phyloP scores from a whole-genome alignment of 805 yeast species.

The Yarrowia deformans region DNA sequence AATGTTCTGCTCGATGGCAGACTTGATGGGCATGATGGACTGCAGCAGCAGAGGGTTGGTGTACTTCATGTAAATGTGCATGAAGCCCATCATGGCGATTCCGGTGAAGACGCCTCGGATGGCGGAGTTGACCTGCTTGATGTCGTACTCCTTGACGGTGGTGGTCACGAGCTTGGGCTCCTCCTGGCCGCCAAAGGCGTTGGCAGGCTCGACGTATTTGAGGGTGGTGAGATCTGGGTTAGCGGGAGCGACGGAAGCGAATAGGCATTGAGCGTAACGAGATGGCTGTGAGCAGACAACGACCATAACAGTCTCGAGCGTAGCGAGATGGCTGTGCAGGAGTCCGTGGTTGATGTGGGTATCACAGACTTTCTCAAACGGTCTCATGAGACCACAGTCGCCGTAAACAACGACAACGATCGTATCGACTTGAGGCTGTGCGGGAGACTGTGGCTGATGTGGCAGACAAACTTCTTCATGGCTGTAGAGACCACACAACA shows the following conservation, averaged over 20 bases:
- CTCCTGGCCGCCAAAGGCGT: slow-evolving; percentile 76
- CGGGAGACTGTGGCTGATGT: too few relatives aligned
- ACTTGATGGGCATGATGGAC: slow-evolving; percentile 86
- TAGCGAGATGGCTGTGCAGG: too few relatives aligned
- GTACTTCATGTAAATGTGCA: slow-evolving; percentile 97
- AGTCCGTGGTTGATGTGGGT: too few relatives aligned
- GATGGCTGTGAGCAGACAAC: too few relatives aligned
- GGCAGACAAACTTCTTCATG: too few relatives aligned
- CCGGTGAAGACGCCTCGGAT: slow-evolving; percentile 87
- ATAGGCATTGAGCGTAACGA: background rate
- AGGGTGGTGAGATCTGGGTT: slow-evolving; percentile 74
- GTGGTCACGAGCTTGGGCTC: slow-evolving; percentile 78
- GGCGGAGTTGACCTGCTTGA: slow-evolving; percentile 79
- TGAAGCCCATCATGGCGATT: slow-evolving; percentile 95
- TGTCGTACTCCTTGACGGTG: slow-evolving; percentile 93
- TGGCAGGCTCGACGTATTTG: slow-evolving; percentile 88
- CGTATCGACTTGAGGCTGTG: too few relatives aligned
- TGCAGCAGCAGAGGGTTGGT: slow-evolving; percentile 97
- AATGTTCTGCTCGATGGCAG: slow-evolving; percentile 86
- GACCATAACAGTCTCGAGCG: too few relatives aligned
- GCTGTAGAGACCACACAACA: too few relatives aligned
- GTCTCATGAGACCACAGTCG: too few relatives aligned
- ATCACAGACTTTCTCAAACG: too few relatives aligned
- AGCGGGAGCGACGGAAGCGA: background rate
- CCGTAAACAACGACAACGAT: too few relatives aligned